phyloP scores from a whole-genome alignment of 768 basidiomycete species.

The Xanthoconium stramineum region DNA sequence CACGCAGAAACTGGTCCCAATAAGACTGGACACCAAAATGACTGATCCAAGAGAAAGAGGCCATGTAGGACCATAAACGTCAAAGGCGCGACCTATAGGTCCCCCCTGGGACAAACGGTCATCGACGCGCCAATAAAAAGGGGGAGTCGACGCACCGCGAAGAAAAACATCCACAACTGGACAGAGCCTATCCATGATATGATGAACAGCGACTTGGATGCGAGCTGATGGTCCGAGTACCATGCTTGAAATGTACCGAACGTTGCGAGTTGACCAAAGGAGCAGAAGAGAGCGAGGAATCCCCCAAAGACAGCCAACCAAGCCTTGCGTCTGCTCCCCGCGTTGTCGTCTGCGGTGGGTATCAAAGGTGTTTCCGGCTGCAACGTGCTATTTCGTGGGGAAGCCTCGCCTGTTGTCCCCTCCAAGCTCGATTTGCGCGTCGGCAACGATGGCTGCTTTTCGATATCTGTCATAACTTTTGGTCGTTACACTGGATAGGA shows the following conservation, averaged over 20 bases:
- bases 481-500: slow-evolving; percentile 6
- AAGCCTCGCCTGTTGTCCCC: slow-evolving; percentile 13
- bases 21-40: slow-evolving; percentile 48
- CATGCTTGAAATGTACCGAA: slow-evolving; percentile 72
- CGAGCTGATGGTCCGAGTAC: slow-evolving; percentile 61
- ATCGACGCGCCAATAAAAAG: neutral
- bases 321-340: slow-evolving; percentile 19
- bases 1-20: slow-evolving; percentile 56
- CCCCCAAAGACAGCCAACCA: slow-evolving; percentile 61
- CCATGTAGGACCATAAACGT: slow-evolving; percentile 54
- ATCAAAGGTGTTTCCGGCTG: slow-evolving; percentile 20
- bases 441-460: slow-evolving; percentile 26
- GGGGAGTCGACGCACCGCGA: slow-evolving; percentile 46
- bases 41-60: slow-evolving; percentile 52
- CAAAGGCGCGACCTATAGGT: slow-evolving; percentile 57
- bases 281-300: slow-evolving; percentile 62
- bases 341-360: slow-evolving; percentile 1
- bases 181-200: slow-evolving; percentile 73
- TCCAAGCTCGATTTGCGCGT: slow-evolving; percentile 22
- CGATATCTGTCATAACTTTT: slow-evolving; percentile 27
- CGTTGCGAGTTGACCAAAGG: slow-evolving; percentile 69
- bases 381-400: slow-evolving; percentile 23
- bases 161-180: slow-evolving; percentile 68
- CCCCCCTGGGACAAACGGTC: slow-evolving; percentile 44
- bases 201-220: slow-evolving; percentile 44